These are phyloP conservation scores for Phytophthora colocasiae DNA, from an alignment of 352 stramenopile species.

Conservation along the genomic window DNA sequence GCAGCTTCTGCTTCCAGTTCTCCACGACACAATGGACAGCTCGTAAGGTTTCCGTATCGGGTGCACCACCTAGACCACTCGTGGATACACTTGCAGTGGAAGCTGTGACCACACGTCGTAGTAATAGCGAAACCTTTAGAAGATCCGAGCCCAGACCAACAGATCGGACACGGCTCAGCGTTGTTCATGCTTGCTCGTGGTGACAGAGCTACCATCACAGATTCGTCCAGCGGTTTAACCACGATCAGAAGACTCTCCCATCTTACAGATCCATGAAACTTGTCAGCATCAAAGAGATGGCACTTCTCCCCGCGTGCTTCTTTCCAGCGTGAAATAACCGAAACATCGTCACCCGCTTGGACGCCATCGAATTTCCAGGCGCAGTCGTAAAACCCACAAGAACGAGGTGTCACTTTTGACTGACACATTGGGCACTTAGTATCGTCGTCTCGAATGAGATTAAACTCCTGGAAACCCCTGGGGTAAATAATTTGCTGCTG, in stretches of 20 bases:
- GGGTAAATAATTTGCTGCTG: conserved; percentile 22
- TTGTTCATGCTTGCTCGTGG: neutral
- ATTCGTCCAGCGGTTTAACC: conserved; percentile 3
- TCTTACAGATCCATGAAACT: conserved; percentile 6
- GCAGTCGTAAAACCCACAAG: conserved; percentile 47
- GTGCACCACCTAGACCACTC: neutral
- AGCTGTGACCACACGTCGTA: conserved; percentile 7
- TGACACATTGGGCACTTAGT: conserved; percentile 27
- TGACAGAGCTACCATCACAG: neutral
- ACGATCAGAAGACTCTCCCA: conserved; percentile 28
- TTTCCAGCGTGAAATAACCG: conserved; percentile 34
- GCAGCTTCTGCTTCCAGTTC: no score
- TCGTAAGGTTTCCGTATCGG: neutral
- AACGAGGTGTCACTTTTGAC: conserved; percentile 21
- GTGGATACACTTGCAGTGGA: conserved; percentile 1
- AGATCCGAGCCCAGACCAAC: conserved; percentile 1
- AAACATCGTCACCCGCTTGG: neutral
- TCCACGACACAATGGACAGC: neutral
- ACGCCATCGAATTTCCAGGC: conserved; percentile 44
- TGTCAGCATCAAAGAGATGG: conserved; percentile 23
- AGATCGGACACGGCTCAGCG: conserved; percentile 11
- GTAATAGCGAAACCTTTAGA: neutral
- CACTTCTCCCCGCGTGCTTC: conserved; percentile 20
- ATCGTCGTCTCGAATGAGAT: conserved; percentile 22
- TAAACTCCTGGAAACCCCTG: conserved; percentile 24